Percentiles rank a stretch among this genome's conserved stretches.
These are phyloP conservation scores for Orobanche coerulescens DNA, from an alignment of 257 asterid genomes.

Conservation along the genomic window DNA sequence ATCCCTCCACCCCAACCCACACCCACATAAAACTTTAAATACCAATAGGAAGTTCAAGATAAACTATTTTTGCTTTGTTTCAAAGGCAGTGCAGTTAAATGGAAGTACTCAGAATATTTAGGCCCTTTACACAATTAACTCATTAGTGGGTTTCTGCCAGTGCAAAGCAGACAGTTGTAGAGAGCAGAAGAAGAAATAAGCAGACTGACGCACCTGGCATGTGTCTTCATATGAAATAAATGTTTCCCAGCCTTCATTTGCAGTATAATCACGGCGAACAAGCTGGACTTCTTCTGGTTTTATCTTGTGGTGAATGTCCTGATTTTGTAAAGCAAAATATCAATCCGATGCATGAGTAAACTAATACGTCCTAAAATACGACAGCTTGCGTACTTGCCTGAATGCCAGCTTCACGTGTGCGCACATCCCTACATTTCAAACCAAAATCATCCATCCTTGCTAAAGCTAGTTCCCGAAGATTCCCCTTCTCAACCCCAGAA, in stretches of 20 bases:
- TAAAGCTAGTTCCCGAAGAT: constrained; percentile 92
- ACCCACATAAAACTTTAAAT: background rate
- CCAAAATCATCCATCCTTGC: constrained; percentile 99
- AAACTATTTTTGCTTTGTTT: background rate
- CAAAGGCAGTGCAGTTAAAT: background rate
- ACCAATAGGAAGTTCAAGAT: background rate
- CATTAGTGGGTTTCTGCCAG: background rate
- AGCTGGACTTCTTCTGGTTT: constrained; percentile 96
- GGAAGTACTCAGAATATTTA: background rate
- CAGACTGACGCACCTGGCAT: constrained; percentile 51
- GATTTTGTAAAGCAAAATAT: constrained; percentile 25
- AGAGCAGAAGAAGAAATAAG: constrained; percentile 1
- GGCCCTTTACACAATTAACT: background rate
- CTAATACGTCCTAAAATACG: background rate
- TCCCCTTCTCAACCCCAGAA: constrained; percentile 98
- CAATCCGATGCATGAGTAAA: constrained; percentile 17
- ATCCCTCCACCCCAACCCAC: background rate
- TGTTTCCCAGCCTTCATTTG: constrained; percentile 99
- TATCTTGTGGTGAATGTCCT: constrained; percentile 93
- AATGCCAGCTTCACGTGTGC: constrained; percentile 99
- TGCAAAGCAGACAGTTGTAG: background rate
- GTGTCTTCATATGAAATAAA: constrained; percentile 96
- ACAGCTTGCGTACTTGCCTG: constrained; percentile 45
- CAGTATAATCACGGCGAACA: constrained; percentile 95
- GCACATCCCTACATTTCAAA: constrained; percentile 93